A percentile compares a stretch with the other conserved stretches of the same genome.
phyloP scores from a whole-genome alignment of 2,329 filamentous ascomycete genomes.

The Pseudogymnoascus destructans region DNA sequence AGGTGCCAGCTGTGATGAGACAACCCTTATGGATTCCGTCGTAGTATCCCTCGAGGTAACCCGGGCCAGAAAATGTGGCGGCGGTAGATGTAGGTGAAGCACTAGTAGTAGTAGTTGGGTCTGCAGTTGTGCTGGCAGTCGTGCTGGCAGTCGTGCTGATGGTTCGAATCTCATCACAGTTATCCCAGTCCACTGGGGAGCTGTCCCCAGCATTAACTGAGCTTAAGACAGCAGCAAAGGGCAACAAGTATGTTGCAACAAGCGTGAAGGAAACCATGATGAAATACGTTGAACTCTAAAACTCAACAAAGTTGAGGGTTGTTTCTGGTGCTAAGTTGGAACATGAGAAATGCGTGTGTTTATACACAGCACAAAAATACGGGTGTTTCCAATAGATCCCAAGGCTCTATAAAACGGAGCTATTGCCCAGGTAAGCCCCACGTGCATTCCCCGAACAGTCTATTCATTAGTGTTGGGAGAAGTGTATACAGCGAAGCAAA shows the following conservation, averaged over 20 bases:
- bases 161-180: background rate
- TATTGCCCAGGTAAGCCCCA: background rate
- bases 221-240: background rate
- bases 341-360: background rate
- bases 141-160: too few relatives aligned
- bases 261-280: background rate
- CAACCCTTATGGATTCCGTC: background rate
- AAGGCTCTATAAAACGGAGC: background rate
- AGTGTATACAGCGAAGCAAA: background rate
- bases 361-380: background rate
- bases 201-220: background rate
- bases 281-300: background rate
- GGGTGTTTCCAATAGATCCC: background rate
- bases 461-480: too few relatives aligned
- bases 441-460: too few relatives aligned
- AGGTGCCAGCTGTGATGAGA: background rate
- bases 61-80: constrained; percentile 8
- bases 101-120: background rate
- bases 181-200: background rate
- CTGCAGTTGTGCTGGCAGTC: background rate
- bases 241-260: background rate
- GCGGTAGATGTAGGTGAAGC: constrained; percentile 11
- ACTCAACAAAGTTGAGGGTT: background rate
- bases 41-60: background rate
- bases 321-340: background rate